These are phyloP conservation scores for Glycine latifolia DNA, from an alignment of 306 rosid genomes.

Conservation along the genomic window DNA sequence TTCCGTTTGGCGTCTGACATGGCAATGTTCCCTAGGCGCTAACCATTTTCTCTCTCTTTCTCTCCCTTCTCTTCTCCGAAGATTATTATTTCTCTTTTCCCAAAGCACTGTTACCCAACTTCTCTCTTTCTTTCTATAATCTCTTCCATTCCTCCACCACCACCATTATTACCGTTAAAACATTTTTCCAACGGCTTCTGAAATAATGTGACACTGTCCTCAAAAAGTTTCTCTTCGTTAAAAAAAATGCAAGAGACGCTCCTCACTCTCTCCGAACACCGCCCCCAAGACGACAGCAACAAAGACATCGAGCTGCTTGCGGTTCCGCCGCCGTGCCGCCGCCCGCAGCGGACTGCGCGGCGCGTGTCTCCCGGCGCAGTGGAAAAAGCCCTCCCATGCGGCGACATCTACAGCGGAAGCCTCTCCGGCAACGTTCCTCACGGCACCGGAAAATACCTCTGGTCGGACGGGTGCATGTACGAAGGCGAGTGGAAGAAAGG, in stretches of 20 bases:
- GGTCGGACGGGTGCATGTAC: constrained; percentile 66
- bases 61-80: no score
- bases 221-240: no score
- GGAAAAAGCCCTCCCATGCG: constrained; percentile 47
- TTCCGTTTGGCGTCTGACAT: neutral
- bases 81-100: constrained; percentile 4
- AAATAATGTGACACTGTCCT: constrained; percentile 33
- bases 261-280: constrained; percentile 34
- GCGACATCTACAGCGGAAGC: constrained; percentile 58
- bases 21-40: constrained; percentile 3
- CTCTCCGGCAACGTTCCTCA: constrained; percentile 49
- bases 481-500: constrained; percentile 61
- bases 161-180: neutral
- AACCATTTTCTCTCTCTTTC: neutral
- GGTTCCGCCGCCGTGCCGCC: constrained; percentile 47
- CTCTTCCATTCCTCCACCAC: neutral
- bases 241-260: constrained; percentile 54
- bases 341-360: neutral
- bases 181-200: neutral
- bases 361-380: constrained; percentile 43
- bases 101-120: neutral
- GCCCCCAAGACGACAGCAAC: constrained; percentile 9
- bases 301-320: constrained; percentile 41
- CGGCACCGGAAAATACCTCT: constrained; percentile 56
- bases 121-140: neutral